Evolutionary conservation across 2,329 filamentous ascomycete species (phyloP).

Genomic region (Stemphylium lycopersici): DNA sequence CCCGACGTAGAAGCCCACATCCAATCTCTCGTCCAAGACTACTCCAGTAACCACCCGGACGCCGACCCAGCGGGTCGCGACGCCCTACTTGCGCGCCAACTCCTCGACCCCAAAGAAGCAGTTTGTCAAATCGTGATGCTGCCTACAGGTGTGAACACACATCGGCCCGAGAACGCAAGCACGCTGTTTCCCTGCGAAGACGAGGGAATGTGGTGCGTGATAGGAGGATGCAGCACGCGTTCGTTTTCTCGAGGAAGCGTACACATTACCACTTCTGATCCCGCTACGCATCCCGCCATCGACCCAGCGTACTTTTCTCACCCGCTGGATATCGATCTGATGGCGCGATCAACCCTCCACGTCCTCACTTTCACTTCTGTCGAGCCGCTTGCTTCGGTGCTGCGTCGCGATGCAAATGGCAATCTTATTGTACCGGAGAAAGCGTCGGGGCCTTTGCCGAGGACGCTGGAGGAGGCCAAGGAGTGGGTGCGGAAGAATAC

Average conservation of each 20-base stretch:
- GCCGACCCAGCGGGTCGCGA: slow-evolving; percentile 34
- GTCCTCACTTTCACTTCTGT: slow-evolving; percentile 5
- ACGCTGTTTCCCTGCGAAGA: slow-evolving; percentile 14
- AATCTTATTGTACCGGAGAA: slow-evolving; percentile 11
- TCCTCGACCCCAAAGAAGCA: slow-evolving; percentile 30
- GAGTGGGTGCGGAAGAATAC: slow-evolving; percentile 16
- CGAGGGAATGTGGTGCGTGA: slow-evolving; percentile 22
- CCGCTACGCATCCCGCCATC: slow-evolving; percentile 42
- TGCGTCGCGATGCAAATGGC: slow-evolving; percentile 1
- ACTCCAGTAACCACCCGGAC: slow-evolving; percentile 25
- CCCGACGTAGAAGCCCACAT: slow-evolving; percentile 28
- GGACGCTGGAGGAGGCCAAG: slow-evolving; percentile 22
- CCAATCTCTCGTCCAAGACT: slow-evolving; percentile 21
- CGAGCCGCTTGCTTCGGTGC: not conserved
- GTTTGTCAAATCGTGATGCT: slow-evolving; percentile 29
- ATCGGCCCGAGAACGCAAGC: not conserved
- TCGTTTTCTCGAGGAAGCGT: slow-evolving; percentile 52
- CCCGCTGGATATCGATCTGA: slow-evolving; percentile 52
- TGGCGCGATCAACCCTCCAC: slow-evolving; percentile 43
- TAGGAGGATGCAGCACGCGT: slow-evolving; percentile 31
- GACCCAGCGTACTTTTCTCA: slow-evolving; percentile 53
- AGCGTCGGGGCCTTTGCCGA: slow-evolving; percentile 15
- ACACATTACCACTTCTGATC: slow-evolving; percentile 46
- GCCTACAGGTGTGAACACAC: slow-evolving; percentile 19
- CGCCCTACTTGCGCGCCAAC: slow-evolving; percentile 27